These are phyloP conservation scores for Gaultheria prostrata DNA, from an alignment of 148 eudicot species.

Conservation along the genomic window DNA sequence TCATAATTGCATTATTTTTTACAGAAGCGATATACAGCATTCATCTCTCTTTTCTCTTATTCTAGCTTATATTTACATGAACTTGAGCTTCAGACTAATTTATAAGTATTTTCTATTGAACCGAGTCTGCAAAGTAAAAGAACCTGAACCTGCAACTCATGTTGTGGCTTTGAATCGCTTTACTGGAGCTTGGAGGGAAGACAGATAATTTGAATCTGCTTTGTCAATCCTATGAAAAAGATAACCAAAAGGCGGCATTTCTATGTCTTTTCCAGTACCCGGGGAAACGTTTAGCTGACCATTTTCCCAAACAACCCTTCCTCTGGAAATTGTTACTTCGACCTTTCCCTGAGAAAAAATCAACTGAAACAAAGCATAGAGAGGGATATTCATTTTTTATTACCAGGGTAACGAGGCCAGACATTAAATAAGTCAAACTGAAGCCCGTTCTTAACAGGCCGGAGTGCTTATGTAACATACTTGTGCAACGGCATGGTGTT, in stretches of 20 bases:
- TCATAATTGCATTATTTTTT: background rate
- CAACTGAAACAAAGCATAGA: background rate
- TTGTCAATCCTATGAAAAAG: constrained; percentile 78
- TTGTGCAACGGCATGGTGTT: background rate
- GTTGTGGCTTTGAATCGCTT: constrained; percentile 42
- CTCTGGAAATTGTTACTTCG: constrained; percentile 92
- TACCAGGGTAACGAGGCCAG: background rate
- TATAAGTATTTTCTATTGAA: background rate
- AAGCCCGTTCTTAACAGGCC: background rate
- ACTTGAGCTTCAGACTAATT: background rate
- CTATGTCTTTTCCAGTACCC: constrained; percentile 78
- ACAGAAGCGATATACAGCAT: background rate
- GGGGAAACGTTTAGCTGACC: constrained; percentile 61
- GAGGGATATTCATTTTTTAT: background rate
- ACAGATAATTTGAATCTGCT: constrained; percentile 57
- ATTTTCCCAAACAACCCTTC: constrained; percentile 81
- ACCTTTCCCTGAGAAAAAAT: constrained; percentile 65
- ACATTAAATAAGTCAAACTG: background rate
- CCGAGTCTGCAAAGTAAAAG: background rate
- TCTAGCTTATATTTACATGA: background rate
- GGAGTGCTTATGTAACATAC: background rate
- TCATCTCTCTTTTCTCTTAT: too few relatives aligned
- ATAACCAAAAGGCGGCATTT: constrained; percentile 77
- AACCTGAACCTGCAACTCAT: constrained; percentile 18
- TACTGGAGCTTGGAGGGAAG: constrained; percentile 85